phyloP scores from a whole-genome alignment of 2,329 filamentous ascomycete genomes.

The Emmonsia crescens region DNA sequence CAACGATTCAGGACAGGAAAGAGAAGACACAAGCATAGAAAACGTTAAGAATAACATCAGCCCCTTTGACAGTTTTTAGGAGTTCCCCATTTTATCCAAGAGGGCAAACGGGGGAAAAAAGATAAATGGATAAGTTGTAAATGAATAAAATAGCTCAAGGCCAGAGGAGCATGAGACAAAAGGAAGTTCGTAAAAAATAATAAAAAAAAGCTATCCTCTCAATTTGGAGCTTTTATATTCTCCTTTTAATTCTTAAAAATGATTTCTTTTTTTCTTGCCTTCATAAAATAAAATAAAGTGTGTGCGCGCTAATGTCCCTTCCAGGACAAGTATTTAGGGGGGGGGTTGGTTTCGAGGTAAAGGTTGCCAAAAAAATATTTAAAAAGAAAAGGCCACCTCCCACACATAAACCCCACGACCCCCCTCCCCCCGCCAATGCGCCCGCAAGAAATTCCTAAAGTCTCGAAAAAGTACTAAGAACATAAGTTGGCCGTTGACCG shows the following conservation, averaged over 20 bases:
- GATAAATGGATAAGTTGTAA: no score
- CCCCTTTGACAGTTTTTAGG: no score
- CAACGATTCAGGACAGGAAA: no score
- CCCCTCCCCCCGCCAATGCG: not conserved
- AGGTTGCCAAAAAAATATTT: not conserved
- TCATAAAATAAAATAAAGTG: not conserved
- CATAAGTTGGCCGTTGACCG: not conserved
- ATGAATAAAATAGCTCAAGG: no score
- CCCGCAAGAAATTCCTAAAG: not conserved
- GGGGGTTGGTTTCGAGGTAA: not conserved
- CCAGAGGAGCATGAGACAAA: no score
- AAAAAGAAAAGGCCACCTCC: not conserved
- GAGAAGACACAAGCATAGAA: no score
- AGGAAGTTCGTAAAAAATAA: no score
- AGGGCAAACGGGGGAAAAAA: no score
- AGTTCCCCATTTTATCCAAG: no score
- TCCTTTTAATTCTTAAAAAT: not conserved
- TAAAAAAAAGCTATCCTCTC: no score
- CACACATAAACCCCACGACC: not conserved
- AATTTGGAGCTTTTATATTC: not conserved
- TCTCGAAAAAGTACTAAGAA: not conserved
- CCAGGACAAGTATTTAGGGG: not conserved
- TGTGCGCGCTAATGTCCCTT: not conserved
- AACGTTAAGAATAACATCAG: no score
- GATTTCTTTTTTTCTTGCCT: not conserved